These are phyloP conservation scores for Mycena chlorophos DNA, from an alignment of 768 basidiomycete genomes.

Conservation along the genomic window DNA sequence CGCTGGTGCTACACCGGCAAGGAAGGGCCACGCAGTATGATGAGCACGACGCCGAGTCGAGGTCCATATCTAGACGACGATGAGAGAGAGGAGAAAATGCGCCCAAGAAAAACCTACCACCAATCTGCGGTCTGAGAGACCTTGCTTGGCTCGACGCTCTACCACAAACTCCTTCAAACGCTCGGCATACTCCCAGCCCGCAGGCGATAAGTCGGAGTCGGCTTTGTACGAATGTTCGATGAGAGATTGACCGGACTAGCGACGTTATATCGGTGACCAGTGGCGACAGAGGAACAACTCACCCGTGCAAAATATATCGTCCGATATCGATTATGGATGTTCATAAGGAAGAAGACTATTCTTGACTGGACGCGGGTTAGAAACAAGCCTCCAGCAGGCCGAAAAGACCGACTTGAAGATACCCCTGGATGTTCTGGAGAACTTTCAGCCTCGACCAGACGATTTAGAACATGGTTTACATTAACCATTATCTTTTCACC, in stretches of 20 bases:
- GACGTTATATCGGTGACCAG: constrained; percentile 1
- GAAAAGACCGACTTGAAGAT: constrained; percentile 64
- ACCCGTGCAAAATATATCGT: constrained; percentile 97
- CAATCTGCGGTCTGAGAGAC: constrained; percentile 61
- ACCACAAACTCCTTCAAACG: constrained; percentile 87
- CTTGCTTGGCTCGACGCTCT: constrained; percentile 76
- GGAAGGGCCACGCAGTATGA: constrained; percentile 96
- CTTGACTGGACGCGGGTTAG: constrained; percentile 57
- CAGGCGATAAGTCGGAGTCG: constrained; percentile 92
- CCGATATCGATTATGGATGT: constrained; percentile 91
- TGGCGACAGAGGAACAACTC: constrained; percentile 5
- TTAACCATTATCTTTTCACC: constrained; percentile 97
- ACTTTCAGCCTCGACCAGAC: not conserved
- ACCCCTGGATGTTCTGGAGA: constrained; percentile 77
- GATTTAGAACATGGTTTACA: constrained; percentile 41
- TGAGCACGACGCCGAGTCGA: constrained; percentile 90
- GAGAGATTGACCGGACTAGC: constrained; percentile 93
- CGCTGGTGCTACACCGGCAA: constrained; percentile 29
- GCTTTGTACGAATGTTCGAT: constrained; percentile 99
- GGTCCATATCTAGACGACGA: constrained; percentile 81
- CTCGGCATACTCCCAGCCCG: constrained; percentile 95
- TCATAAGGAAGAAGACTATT: constrained; percentile 99
- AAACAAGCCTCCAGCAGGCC: constrained; percentile 4
- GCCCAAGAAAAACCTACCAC: constrained; percentile 50
- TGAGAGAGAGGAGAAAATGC: not conserved